Evolutionary conservation across 2,329 filamentous ascomycete species (phyloP).

Genomic region (Daldinia sp.): DNA sequence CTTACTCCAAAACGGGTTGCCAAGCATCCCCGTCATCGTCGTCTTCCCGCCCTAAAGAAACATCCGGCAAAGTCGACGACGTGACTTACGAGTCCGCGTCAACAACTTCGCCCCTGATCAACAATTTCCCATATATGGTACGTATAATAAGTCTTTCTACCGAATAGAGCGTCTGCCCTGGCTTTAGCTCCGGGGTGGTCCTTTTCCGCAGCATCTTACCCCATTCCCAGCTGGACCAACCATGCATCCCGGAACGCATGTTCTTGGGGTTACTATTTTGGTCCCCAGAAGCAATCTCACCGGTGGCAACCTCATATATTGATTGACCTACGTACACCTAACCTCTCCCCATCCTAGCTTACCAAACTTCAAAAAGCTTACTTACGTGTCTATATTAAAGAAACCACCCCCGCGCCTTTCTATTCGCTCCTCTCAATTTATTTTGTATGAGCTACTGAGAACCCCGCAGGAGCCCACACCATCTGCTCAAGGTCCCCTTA

Average conservation of each 20-base stretch:
- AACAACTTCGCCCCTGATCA: constrained; percentile 26
- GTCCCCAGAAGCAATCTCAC: constrained; percentile 17
- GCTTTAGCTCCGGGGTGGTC: background rate
- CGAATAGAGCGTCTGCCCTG: background rate
- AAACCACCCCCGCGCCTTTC: constrained; percentile 19
- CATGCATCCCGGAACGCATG: constrained; percentile 6
- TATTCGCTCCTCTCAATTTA: constrained; percentile 22
- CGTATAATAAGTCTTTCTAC: constrained; percentile 15
- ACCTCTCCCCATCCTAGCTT: constrained; percentile 18
- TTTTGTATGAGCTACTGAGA: constrained; percentile 6
- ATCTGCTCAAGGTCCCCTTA: constrained; percentile 8
- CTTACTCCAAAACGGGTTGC: constrained; percentile 8
- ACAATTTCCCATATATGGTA: constrained; percentile 18
- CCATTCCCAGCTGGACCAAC: background rate
- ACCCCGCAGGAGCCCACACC: constrained; percentile 29
- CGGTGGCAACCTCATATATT: constrained; percentile 33
- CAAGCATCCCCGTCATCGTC: constrained; percentile 14
- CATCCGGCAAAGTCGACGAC: constrained; percentile 4
- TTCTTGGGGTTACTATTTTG: constrained; percentile 26
- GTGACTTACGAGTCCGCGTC: constrained; percentile 12
- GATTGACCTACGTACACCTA: constrained; percentile 29
- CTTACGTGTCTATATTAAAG: constrained; percentile 32
- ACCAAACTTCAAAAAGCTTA: constrained; percentile 15
- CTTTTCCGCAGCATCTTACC: background rate
- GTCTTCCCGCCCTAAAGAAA: constrained; percentile 4